A percentile compares a stretch with the other conserved stretches of the same genome.
Conservation (phyloP, 208 protist species). For the Leishmania turanica region DNA sequence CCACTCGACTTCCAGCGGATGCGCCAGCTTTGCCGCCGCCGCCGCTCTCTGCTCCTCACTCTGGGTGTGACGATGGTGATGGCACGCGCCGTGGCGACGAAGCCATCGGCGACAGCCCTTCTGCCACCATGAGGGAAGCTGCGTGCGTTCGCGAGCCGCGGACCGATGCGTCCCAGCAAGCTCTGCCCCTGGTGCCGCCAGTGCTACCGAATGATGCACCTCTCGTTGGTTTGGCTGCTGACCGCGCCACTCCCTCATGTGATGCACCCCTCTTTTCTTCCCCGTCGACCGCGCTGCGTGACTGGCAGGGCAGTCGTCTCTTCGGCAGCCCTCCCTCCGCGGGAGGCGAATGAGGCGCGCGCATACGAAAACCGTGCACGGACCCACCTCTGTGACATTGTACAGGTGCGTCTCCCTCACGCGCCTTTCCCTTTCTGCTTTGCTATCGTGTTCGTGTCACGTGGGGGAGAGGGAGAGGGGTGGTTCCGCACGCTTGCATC, state of each 20-base stretch:
- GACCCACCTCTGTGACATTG: background rate
- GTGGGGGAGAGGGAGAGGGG: background rate
- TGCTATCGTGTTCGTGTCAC: background rate
- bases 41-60: background rate
- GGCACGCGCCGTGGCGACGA: background rate
- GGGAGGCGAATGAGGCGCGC: background rate
- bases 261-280: background rate
- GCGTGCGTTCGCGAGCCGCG: background rate
- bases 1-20: conserved; percentile 11
- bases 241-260: background rate
- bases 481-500: background rate
- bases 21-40: conserved; percentile 6
- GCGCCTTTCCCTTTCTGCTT: background rate
- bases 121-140: background rate
- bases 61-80: background rate
- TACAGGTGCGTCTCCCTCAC: background rate
- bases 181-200: background rate
- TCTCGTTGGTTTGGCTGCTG: background rate
- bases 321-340: conserved; percentile 8
- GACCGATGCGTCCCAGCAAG: background rate
- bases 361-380: background rate
- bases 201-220: background rate
- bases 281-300: background rate
- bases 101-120: background rate
- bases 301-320: conserved; percentile 12